phyloP scores from a whole-genome alignment of 495 filamentous ascomycete genomes.

The Lasiosphaeria miniovina region DNA sequence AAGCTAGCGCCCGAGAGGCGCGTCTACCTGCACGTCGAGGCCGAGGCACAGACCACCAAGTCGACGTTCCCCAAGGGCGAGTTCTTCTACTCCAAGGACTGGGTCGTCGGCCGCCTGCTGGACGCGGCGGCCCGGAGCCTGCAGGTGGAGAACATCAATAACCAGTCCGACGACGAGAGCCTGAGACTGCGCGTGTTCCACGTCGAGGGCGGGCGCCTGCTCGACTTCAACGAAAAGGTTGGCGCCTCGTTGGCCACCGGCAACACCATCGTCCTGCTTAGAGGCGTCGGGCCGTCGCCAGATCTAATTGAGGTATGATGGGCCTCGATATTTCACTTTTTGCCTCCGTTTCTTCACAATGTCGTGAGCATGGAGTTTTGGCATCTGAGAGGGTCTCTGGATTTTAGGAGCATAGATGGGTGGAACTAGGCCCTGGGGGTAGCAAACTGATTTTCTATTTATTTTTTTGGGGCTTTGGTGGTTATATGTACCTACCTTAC shows the following conservation, averaged over 20 bases:
- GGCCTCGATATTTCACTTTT: too few relatives aligned
- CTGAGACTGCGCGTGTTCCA: slow-evolving; percentile 83
- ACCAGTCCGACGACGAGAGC: slow-evolving; percentile 72
- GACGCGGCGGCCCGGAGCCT: slow-evolving; percentile 82
- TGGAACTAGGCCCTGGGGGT: neutral
- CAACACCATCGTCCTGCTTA: slow-evolving; percentile 83
- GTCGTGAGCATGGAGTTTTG: slow-evolving; percentile 22
- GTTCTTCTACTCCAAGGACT: slow-evolving; percentile 82
- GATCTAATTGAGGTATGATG: slow-evolving; percentile 42
- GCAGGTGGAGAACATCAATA: slow-evolving; percentile 85
- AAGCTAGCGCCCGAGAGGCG: slow-evolving; percentile 74
- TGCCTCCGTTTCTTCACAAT: too few relatives aligned
- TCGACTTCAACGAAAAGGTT: slow-evolving; percentile 82
- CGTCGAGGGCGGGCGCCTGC: slow-evolving; percentile 78
- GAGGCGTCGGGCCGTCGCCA: slow-evolving; percentile 68
- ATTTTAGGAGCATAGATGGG: neutral
- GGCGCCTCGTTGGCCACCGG: slow-evolving; percentile 69
- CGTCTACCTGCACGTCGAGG: slow-evolving; percentile 82
- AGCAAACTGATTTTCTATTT: too few relatives aligned
- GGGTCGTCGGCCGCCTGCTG: slow-evolving; percentile 83
- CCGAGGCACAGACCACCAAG: slow-evolving; percentile 72
- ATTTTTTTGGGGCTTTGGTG: too few relatives aligned
- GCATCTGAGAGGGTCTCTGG: slow-evolving; percentile 6
- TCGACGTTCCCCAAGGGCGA: slow-evolving; percentile 72
- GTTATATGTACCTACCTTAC: too few relatives aligned